A percentile compares a stretch with the other conserved stretches of the same genome.
Conservation (phyloP, 1,139 yeast genomes). For the Pichia sp. region DNA sequence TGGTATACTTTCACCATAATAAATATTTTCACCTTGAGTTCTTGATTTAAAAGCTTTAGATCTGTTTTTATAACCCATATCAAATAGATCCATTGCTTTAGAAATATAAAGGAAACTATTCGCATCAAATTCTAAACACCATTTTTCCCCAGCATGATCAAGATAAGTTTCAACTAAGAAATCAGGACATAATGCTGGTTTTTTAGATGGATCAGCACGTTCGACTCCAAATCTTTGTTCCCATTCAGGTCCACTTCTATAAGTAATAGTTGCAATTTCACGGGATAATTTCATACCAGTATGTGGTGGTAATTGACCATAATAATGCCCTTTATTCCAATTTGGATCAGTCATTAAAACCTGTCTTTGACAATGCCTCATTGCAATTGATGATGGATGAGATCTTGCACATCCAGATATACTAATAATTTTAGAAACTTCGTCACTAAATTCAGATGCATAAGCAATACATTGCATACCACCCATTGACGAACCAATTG, state of each 20-base stretch:
- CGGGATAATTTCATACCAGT: conserved; percentile 92
- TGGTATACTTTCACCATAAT: conserved; percentile 23
- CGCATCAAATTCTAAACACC: conserved; percentile 86
- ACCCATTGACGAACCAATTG: conserved; percentile 93
- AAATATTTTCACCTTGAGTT: conserved; percentile 32
- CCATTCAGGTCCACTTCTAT: conserved; percentile 97
- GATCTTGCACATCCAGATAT: conserved; percentile 91
- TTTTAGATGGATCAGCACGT: conserved; percentile 69
- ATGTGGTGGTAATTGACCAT: conserved; percentile 72
- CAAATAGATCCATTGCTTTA: conserved; percentile 93
- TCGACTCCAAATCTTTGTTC: conserved; percentile 86
- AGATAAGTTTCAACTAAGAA: conserved; percentile 85
- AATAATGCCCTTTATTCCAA: conserved; percentile 90
- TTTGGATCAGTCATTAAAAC: conserved; percentile 91
- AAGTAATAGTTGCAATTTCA: conserved; percentile 89
- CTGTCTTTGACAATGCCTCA: conserved; percentile 89
- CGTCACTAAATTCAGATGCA: conserved; percentile 76
- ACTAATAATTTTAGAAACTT: conserved; percentile 64
- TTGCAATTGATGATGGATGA: conserved; percentile 90
- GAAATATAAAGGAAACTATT: conserved; percentile 81
- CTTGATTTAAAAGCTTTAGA: conserved; percentile 39
- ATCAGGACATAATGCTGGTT: conserved; percentile 90
- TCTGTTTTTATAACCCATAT: conserved; percentile 53
- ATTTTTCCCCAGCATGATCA: conserved; percentile 93
- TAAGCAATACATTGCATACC: conserved; percentile 94